These are phyloP conservation scores for Nigrograna mackinnonii DNA, from an alignment of 2,329 filamentous ascomycete genomes.

Conservation along the genomic window DNA sequence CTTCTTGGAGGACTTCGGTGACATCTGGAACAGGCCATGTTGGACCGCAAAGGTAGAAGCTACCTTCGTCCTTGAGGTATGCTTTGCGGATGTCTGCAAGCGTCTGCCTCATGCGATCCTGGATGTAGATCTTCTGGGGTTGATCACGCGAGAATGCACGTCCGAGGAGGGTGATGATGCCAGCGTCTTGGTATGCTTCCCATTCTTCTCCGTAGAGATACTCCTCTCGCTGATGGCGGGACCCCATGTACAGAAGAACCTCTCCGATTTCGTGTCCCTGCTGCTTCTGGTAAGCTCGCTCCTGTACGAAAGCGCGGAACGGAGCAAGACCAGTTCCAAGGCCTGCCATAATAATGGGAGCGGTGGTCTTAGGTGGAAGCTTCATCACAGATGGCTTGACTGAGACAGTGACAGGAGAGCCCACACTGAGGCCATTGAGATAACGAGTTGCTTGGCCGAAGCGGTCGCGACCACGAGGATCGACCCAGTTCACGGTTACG, in stretches of 20 bases:
- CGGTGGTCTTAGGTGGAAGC: conserved; percentile 82
- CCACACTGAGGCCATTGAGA: conserved; percentile 74
- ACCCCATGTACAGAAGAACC: conserved; percentile 94
- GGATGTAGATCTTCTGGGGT: conserved; percentile 98
- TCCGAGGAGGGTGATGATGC: conserved; percentile 91
- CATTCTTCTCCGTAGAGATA: conserved; percentile 99
- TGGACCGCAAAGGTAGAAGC: conserved; percentile 96
- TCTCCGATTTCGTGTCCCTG: conserved; percentile 93
- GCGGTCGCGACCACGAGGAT: conserved; percentile 82
- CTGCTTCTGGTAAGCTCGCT: conserved; percentile 97
- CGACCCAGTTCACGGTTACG: conserved; percentile 95
- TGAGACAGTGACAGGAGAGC: conserved; percentile 81
- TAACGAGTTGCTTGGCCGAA: conserved; percentile 94
- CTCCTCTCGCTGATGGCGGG: conserved; percentile 95
- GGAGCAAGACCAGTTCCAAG: conserved; percentile 96
- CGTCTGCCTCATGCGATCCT: conserved; percentile 94
- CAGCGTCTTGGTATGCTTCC: conserved; percentile 96
- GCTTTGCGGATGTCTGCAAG: conserved; percentile 80
- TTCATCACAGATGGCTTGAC: conserved; percentile 99
- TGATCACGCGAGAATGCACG: conserved; percentile 96
- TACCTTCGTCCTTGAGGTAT: conserved; percentile 84
- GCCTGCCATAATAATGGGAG: conserved; percentile 97
- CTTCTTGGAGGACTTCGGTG: conserved; percentile 90
- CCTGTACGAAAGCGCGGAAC: conserved; percentile 99
- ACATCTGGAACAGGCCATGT: conserved; percentile 99